Conservation (phyloP, 257 asterid species). For the Fraxinus anomala region DNA sequence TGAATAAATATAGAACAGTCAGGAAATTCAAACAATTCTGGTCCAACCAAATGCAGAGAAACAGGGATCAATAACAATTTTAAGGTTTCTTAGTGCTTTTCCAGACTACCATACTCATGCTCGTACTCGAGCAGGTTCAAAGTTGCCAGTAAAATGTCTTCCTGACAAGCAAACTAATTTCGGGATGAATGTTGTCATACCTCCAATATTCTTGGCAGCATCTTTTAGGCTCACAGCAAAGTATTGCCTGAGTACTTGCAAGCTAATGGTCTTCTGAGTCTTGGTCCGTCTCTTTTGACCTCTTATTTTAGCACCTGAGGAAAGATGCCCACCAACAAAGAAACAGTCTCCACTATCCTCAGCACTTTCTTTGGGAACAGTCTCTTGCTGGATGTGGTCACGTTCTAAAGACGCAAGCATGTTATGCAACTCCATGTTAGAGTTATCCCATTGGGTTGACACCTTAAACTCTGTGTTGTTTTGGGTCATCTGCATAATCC, state of each 20-base stretch:
- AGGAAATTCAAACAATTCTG: constrained; percentile 29
- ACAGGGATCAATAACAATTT: neutral
- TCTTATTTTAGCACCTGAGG: constrained; percentile 40
- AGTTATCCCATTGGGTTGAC: constrained; percentile 46
- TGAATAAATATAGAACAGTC: neutral
- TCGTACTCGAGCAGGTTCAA: too few species aligned
- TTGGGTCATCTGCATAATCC: too few species aligned
- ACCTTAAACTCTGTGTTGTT: constrained; percentile 41
- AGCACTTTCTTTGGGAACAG: constrained; percentile 35
- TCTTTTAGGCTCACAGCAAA: constrained; percentile 81
- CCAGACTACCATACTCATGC: neutral
- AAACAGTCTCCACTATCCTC: constrained; percentile 42
- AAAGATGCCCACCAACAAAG: constrained; percentile 31
- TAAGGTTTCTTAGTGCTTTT: neutral
- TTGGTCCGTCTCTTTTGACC: constrained; percentile 55
- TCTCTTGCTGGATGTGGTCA: constrained; percentile 34
- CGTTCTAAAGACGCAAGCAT: constrained; percentile 31
- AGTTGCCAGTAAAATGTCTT: too few species aligned
- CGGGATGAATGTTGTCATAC: constrained; percentile 37
- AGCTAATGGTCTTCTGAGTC: constrained; percentile 68
- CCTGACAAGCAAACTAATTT: neutral
- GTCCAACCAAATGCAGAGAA: neutral
- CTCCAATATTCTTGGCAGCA: constrained; percentile 83
- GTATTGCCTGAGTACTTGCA: constrained; percentile 66
- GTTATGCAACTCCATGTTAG: constrained; percentile 30